A percentile compares a stretch with the other conserved stretches of the same genome.
These are phyloP conservation scores for Quercus agrifolia DNA, from an alignment of 306 rosid genomes.

Conservation along the genomic window DNA sequence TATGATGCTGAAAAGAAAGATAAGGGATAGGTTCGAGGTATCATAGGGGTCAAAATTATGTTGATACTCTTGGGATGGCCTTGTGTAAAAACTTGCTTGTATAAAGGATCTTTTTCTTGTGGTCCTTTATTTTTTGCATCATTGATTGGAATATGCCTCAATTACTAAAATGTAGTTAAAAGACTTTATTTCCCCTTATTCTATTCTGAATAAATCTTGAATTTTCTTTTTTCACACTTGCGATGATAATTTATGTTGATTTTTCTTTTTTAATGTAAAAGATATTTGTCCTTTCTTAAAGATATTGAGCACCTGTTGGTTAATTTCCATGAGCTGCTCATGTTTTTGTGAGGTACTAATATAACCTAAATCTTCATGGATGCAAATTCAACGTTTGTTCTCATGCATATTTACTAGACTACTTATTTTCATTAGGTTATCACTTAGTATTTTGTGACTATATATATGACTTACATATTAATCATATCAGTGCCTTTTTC, in stretches of 20 bases:
- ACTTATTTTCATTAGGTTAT: neutral
- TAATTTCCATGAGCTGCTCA: neutral
- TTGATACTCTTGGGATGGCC: neutral
- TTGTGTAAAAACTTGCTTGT: conserved; percentile 17
- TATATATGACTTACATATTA: neutral
- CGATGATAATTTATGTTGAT: neutral
- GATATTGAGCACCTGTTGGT: neutral
- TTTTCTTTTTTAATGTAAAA: neutral
- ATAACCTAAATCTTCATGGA: neutral
- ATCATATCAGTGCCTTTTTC: neutral
- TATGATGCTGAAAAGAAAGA: neutral
- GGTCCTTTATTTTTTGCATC: neutral
- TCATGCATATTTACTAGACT: neutral
- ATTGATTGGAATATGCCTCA: neutral
- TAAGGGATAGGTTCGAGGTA: neutral
- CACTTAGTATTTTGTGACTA: neutral
- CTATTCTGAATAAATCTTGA: neutral
- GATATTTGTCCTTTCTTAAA: neutral
- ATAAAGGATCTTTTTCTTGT: conserved; percentile 3
- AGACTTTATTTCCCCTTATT: neutral
- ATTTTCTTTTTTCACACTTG: neutral
- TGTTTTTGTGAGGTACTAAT: neutral
- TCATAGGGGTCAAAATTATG: neutral
- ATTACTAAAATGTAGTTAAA: neutral
- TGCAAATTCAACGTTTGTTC: neutral